Conservation (phyloP, 177 flowering plant genomes). For the Vitis hybrid region DNA sequence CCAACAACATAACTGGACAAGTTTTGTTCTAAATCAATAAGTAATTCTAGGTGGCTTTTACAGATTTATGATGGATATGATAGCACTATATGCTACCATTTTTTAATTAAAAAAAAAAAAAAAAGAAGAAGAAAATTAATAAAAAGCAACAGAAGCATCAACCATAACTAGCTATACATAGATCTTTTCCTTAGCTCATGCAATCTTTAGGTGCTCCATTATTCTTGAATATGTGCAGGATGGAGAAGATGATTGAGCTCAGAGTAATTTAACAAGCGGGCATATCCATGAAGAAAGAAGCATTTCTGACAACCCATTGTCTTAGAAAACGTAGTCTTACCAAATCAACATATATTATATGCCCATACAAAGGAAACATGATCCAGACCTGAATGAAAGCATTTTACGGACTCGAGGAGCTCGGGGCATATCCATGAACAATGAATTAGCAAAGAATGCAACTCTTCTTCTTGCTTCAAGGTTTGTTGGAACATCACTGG, state of each 20-base stretch:
- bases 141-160: background rate
- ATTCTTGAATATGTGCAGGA: too few species aligned
- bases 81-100: background rate
- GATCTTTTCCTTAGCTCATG: background rate
- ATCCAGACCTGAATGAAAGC: constrained; percentile 87
- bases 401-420: constrained; percentile 92
- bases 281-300: background rate
- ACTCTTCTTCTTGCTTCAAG: constrained; percentile 96
- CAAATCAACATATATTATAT: background rate
- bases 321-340: background rate
- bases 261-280: background rate
- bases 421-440: constrained; percentile 98
- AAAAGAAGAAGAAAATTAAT: background rate
- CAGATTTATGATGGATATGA: background rate
- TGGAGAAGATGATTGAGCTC: background rate
- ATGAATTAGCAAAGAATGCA: constrained; percentile 83
- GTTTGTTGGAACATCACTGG: constrained; percentile 79
- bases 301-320: background rate
- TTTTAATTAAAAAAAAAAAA: background rate
- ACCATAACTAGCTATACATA: background rate
- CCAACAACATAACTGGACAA: too few species aligned
- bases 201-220: too few species aligned
- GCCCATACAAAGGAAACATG: background rate
- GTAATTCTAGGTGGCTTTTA: background rate
- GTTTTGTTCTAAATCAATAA: background rate